Evolutionary conservation across 2,329 filamentous ascomycete genomes (phyloP), one percentile per base, ranked within the genome.

Genomic region (Hypoxylon sp.): DNA sequence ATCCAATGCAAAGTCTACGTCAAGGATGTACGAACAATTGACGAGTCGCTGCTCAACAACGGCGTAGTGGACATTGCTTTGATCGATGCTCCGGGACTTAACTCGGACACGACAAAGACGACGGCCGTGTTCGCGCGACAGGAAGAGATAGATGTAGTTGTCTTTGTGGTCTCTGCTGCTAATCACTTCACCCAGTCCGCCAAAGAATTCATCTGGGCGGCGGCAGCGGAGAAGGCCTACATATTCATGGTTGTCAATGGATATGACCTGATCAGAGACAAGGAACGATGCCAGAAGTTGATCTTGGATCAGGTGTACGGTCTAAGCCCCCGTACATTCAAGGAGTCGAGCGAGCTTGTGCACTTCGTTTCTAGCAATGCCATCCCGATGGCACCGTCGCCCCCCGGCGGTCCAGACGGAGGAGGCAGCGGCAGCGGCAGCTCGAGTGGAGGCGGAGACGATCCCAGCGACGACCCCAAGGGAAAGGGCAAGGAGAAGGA

Each of bases 181-280:
- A 99, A 99, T 66, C 95, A 99, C 75, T 98, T 99, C 72, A 99
- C 95, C 0, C 87, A 96, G 51, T 97, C 95, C 0, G 93, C 95
- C n/a, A 96, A 91, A 75, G 95, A 99, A 69, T 99, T 99, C 70
- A 97, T 99, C 61, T 90, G 91, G 81, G 94, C 94, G 47, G 95
- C 95, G 1, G 95, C 95, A 0, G 87, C 94, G 35, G 95, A 99
- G 72, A 99, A 99, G 77, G 94, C 95, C 0, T 99, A 99, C 72
- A 93, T 99, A 62, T 99, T 99, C 74, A 96, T 99, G 75, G 95
- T 99, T 11, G 95, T 99, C 65, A 99, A 99, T 72, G 93, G 94
- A 15, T 99, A 92, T 69, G 95, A 99, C 75, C 89, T 90, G 60
- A 98, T 99, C 68, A 84, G 89, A 63, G 93, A 98, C 75, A 95